Base-by-base conservation (phyloP, 441 rosid genomes). In the Brassica hybrid region DNA sequence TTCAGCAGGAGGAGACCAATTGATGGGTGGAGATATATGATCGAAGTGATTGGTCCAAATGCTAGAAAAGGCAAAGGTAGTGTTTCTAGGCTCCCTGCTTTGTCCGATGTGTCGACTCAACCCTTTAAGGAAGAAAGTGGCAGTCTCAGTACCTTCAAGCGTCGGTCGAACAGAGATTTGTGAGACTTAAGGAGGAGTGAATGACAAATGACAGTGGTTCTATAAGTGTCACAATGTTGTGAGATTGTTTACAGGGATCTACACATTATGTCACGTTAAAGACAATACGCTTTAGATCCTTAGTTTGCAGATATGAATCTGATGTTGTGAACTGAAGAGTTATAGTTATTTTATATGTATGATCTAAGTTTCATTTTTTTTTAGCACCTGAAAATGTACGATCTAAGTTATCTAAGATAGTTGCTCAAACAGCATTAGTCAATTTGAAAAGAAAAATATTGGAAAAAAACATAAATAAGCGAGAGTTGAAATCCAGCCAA, bases 11-110 rank as follows among this genome's bases (percentile, higher is more conserved):
- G 99, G 76, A 89, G 98, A 82, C 95, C 99, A 2, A 85, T 91
- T 7, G 97, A 95, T 79, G 97, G 97, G 64, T 93, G 99, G 98
- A 93, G 90, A 83, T 88, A 88, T 78, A 92, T 93, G 99, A 91
- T 95, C 56, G 98, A 95, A 87, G 98, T 86, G 82, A 80, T 93
- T 1, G 99, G 99, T 74, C 98, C 99, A 43, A 95, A 93, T 86
- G 95, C 99, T 25, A 87, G 88, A 82, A 95, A 86, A 89, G 97
- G 94, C 58, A 93, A 91, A 78, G 97, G 98, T 6, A 90, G 98
- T 69, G 89, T 88, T 69, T 84, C 98, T 17, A 91, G 98, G 83
- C 73, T 89, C 18, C 96, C 96, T 0, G 87, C 87, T 71, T 78
- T 92, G n/a, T 84, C 96, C 0, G 99, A 93, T 83, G 68, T 88